Evolutionary conservation across 768 basidiomycete genomes (phyloP).

Genomic region (Tricholoma flavovirens): DNA sequence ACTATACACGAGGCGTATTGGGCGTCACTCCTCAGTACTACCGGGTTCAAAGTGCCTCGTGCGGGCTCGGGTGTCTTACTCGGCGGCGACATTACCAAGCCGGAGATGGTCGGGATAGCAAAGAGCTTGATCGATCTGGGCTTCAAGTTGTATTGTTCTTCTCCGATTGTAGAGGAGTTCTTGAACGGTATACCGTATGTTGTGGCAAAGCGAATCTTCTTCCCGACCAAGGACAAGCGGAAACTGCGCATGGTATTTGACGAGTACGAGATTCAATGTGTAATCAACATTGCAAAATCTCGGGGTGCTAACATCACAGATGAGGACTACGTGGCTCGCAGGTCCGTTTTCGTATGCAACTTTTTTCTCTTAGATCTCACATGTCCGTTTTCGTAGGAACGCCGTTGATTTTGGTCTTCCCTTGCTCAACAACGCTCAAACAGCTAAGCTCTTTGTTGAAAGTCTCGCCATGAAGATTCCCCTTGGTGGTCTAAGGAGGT

Average conservation of each 20-base stretch:
- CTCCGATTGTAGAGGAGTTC: conserved; percentile 70
- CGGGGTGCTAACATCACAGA: conserved; percentile 75
- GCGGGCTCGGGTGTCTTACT: conserved; percentile 84
- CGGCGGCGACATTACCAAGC: conserved; percentile 83
- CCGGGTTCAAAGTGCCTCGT: conserved; percentile 89
- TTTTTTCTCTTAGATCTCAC: conserved; percentile 1
- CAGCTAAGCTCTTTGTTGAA: conserved; percentile 88
- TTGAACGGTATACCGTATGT: conserved; percentile 77
- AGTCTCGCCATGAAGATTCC: conserved; percentile 81
- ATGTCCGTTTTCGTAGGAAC: conserved; percentile 46
- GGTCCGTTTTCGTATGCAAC: conserved; percentile 37
- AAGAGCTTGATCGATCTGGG: conserved; percentile 78
- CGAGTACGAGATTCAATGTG: conserved; percentile 90
- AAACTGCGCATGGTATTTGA: conserved; percentile 91
- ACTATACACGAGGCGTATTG: conserved; percentile 95
- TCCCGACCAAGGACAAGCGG: conserved; percentile 95
- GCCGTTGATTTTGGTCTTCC: conserved; percentile 95
- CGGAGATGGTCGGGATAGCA: conserved; percentile 82
- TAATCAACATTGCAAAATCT: conserved; percentile 85
- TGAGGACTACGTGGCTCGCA: conserved; percentile 94
- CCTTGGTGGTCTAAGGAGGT: conserved; percentile 67
- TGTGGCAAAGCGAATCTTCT: conserved; percentile 82
- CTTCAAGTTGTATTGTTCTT: conserved; percentile 93
- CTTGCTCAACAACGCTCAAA: conserved; percentile 83
- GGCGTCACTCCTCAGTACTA: conserved; percentile 91